These are phyloP conservation scores for Ascochyta koolunga DNA, from an alignment of 2,329 filamentous ascomycete species.

Conservation along the genomic window DNA sequence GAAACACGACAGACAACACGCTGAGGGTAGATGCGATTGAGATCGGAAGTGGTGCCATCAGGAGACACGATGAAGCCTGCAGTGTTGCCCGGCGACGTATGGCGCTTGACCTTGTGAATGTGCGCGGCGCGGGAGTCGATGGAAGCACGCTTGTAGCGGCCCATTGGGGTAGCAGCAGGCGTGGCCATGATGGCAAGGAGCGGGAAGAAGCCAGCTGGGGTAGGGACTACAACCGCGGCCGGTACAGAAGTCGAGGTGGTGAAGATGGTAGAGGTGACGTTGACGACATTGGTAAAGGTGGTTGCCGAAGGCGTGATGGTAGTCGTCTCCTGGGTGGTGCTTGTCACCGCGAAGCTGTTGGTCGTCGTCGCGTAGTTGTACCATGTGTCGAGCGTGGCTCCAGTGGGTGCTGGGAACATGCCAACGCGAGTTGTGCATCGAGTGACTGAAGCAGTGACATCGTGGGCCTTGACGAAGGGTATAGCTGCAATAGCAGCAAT, in stretches of 20 bases:
- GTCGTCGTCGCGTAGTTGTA: slow-evolving; percentile 18
- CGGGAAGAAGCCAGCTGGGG: slow-evolving; percentile 25
- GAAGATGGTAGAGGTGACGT: slow-evolving; percentile 18
- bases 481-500: slow-evolving; percentile 27
- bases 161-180: slow-evolving; percentile 11
- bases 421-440: slow-evolving; percentile 23
- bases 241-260: slow-evolving; percentile 22
- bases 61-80: slow-evolving; percentile 24
- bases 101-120: slow-evolving; percentile 21
- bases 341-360: slow-evolving; percentile 15
- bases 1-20: slow-evolving; percentile 23
- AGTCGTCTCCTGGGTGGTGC: slow-evolving; percentile 22
- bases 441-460: slow-evolving; percentile 16
- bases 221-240: slow-evolving; percentile 18
- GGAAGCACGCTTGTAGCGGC: slow-evolving; percentile 28
- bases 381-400: slow-evolving; percentile 17
- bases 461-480: slow-evolving; percentile 18
- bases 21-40: slow-evolving; percentile 21
- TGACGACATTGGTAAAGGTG: slow-evolving; percentile 27
- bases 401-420: slow-evolving; percentile 20
- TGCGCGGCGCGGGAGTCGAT: slow-evolving; percentile 14
- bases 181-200: slow-evolving; percentile 13
- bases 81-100: slow-evolving; percentile 22
- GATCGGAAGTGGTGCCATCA: slow-evolving; percentile 16
- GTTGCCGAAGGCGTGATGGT: slow-evolving; percentile 28